Evolutionary conservation across 106 monocot species (phyloP).

Genomic region (Dioscorea zingiberensis): DNA sequence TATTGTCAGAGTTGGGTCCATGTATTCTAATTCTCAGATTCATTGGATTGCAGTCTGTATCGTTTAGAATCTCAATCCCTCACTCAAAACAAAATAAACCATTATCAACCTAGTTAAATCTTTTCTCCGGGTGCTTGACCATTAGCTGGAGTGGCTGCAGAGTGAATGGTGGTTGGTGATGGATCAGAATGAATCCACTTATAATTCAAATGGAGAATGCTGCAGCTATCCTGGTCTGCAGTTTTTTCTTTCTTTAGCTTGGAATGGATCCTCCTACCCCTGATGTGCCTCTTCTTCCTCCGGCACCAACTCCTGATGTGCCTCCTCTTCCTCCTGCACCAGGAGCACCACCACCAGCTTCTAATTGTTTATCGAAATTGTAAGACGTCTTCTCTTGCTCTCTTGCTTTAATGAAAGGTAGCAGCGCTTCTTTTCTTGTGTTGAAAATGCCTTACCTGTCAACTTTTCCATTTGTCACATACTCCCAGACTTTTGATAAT

Average conservation of each 20-base stretch:
- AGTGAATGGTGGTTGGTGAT: not conserved
- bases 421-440: not conserved
- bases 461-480: not conserved
- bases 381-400: not conserved
- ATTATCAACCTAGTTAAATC: not conserved
- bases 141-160: not conserved
- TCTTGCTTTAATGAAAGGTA: not conserved
- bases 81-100: not conserved
- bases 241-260: not conserved
- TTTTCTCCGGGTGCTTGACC: not conserved
- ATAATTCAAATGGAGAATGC: not conserved
- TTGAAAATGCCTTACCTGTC: not conserved
- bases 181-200: not conserved
- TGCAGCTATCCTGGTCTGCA: not conserved
- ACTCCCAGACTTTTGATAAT: not conserved
- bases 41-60: not conserved
- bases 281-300: not conserved
- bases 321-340: constrained; percentile 1
- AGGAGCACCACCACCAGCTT: not conserved
- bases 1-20: too few species aligned
- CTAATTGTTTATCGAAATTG: not conserved
- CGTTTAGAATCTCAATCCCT: not conserved
- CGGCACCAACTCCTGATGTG: not conserved
- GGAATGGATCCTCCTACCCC: not conserved
- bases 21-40: not conserved